A percentile compares a stretch with the other conserved stretches of the same genome.
These are phyloP conservation scores for Orbilia blumenaviensis DNA, from an alignment of 2,329 filamentous ascomycete genomes.

Conservation along the genomic window DNA sequence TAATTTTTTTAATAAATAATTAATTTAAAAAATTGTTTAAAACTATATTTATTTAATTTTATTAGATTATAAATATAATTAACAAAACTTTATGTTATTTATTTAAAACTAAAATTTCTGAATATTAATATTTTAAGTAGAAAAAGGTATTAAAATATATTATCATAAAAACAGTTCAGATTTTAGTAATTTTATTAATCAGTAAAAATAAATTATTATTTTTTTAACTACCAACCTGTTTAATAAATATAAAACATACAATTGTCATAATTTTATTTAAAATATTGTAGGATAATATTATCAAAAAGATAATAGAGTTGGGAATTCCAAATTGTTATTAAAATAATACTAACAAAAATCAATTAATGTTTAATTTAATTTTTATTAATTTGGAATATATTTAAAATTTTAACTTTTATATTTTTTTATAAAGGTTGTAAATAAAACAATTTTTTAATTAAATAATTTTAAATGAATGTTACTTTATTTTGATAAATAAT, in stretches of 20 bases:
- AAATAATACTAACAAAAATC: background rate
- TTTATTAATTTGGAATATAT: conserved; percentile 8
- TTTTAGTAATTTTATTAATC: background rate
- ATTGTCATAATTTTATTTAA: conserved; percentile 9
- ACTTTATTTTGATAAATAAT: conserved; percentile 1
- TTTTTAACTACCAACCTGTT: background rate
- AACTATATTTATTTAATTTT: background rate
- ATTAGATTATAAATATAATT: background rate
- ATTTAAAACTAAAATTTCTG: background rate
- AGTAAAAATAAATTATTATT: background rate
- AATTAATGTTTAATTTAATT: background rate
- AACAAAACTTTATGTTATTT: background rate
- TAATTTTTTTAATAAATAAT: background rate
- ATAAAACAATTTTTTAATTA: background rate
- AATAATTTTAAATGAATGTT: background rate
- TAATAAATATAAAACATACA: background rate
- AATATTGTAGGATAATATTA: background rate
- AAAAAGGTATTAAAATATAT: background rate
- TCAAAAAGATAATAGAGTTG: background rate
- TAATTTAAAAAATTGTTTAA: background rate
- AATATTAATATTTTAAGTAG: background rate
- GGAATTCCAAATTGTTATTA: background rate
- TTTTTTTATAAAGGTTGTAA: conserved; percentile 5
- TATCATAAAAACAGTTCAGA: background rate
- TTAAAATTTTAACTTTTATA: background rate